A percentile compares a stretch with the other conserved stretches of the same genome.
phyloP scores from a whole-genome alignment of 2,329 filamentous ascomycete genomes.

The Daldinia sp. region DNA sequence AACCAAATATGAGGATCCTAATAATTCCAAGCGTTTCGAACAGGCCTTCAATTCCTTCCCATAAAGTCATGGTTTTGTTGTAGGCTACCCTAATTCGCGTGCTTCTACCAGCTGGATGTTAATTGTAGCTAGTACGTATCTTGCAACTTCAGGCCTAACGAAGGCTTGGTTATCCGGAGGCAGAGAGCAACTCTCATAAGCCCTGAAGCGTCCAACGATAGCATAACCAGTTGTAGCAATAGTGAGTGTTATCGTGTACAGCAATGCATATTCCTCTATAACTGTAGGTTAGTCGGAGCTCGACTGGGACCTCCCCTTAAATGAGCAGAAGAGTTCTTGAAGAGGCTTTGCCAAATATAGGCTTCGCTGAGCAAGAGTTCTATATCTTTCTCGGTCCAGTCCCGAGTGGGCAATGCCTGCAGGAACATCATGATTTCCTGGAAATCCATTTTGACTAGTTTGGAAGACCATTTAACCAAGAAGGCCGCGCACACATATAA shows the following conservation, averaged over 20 bases:
- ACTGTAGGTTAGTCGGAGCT: constrained; percentile 57
- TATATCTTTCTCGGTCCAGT: constrained; percentile 98
- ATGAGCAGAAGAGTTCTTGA: constrained; percentile 94
- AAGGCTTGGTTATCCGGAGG: background rate
- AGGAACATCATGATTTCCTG: constrained; percentile 99
- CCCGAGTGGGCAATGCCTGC: constrained; percentile 89
- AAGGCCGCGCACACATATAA: constrained; percentile 98
- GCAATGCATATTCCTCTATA: constrained; percentile 37
- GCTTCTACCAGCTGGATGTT: background rate
- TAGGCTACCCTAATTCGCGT: background rate
- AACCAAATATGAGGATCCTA: background rate
- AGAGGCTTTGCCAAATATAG: constrained; percentile 98
- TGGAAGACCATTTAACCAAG: constrained; percentile 97
- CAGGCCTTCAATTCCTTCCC: too few relatives aligned
- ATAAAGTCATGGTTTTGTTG: background rate
- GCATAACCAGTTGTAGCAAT: background rate
- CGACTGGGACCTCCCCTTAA: constrained; percentile 68
- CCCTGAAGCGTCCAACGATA: background rate
- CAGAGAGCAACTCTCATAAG: background rate
- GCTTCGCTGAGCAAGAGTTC: constrained; percentile 95
- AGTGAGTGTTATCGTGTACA: constrained; percentile 9
- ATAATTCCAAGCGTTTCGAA: background rate
- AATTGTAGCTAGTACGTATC: background rate
- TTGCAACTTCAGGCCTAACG: background rate
- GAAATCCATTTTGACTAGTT: constrained; percentile 96